Evolutionary conservation across 192 early-diverging fungal species (phyloP), one percentile per base, ranked within the genome.

Genomic region (Gamsiella multidivaricata): DNA sequence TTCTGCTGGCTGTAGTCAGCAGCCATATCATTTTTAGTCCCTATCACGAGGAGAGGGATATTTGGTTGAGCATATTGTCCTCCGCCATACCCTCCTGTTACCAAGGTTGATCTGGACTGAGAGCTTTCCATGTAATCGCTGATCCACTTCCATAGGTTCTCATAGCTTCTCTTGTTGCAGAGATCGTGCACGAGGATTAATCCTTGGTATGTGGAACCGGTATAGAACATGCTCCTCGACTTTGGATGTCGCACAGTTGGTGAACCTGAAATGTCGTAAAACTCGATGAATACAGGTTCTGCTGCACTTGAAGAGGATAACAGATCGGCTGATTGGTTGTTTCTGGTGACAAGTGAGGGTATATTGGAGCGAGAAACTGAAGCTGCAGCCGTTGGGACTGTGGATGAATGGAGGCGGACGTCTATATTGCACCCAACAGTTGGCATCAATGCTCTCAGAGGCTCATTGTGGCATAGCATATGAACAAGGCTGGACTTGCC

Each of bases 131-230:
- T 23, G 34, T 69, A 78, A 31, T 68, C 59, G 4, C 46, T 51
- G 28, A 83, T 67, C 85, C 85, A 88, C 33, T 69, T 87, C 86
- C 86, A 85, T 15, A 88, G 58, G 59, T 88, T 88, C 15, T 85
- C 70, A 65, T 84, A 87, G 3, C 80, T 82, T 54, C 83, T 80
- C 55, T 56, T 49, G 49, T 86, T 88, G 47, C 82, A 83, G 3
- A 78, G 42, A 69, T 88, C 87, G 56, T 88, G 82, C 0, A 87
- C 87, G 9, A 88, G 65, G 9, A 88, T 83, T 17, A 88, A 52
- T 25, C 83, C 87, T 22, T 88, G 74, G 36, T 78, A 78, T 2
- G 54, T 25, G 10, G 70, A 56, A 41, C 78, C 81, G 22, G 54
- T 62, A 36, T 88, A 88, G 57, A 84, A 86, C 67, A 87, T 79